Conservation (phyloP, 2,329 filamentous ascomycete genomes). For the Elsinoe fawcettii region DNA sequence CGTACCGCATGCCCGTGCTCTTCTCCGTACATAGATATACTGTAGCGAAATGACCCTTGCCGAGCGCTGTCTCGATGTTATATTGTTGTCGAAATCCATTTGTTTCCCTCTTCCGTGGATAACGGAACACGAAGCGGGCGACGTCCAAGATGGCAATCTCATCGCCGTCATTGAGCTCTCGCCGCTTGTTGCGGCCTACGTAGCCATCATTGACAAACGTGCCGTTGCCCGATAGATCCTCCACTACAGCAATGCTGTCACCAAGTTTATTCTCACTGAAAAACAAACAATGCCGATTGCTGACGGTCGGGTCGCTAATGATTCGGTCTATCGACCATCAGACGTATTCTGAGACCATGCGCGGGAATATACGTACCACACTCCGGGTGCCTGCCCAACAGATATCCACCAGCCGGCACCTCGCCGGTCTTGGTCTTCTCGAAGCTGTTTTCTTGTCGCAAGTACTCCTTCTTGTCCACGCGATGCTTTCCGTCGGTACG, state of each 20-base stretch:
- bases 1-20: constrained; percentile 69
- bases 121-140: constrained; percentile 84
- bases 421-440: constrained; percentile 45
- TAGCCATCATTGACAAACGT: constrained; percentile 92
- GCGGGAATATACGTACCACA: constrained; percentile 58
- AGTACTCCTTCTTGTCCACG: constrained; percentile 44
- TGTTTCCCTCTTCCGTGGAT: constrained; percentile 65
- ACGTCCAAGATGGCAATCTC: constrained; percentile 82
- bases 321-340: constrained; percentile 52
- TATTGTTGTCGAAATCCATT: constrained; percentile 83
- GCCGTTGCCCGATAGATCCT: constrained; percentile 92
- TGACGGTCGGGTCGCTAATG: constrained; percentile 70
- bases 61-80: constrained; percentile 72
- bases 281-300: constrained; percentile 72
- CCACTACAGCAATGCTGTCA: constrained; percentile 62
- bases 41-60: constrained; percentile 91
- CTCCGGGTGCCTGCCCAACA: constrained; percentile 88
- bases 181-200: constrained; percentile 82
- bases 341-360: constrained; percentile 6
- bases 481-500: constrained; percentile 36
- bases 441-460: constrained; percentile 54
- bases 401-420: constrained; percentile 69
- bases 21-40: constrained; percentile 90
- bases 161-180: constrained; percentile 81
- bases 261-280: constrained; percentile 56